Evolutionary conservation across 176 grass and related monocot species (phyloP), one percentile per base, ranked within the genome.

Genomic region (Calamus simplicifolius): DNA sequence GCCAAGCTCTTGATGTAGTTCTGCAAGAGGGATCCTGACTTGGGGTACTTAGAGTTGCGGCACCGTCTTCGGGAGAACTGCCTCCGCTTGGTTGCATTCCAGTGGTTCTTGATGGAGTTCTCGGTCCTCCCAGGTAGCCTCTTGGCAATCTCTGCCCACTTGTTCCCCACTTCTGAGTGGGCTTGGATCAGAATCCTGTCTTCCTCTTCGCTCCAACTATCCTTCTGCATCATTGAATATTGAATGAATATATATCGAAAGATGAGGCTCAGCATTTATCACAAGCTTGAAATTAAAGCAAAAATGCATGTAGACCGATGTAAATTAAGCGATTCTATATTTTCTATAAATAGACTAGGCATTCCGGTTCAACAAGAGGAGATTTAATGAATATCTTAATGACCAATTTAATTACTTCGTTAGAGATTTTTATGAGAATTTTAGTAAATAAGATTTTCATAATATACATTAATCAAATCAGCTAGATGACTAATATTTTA

Each of bases 101-200:
- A 92, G 2, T 92, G 93, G 18, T 98, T 98, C 54, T 98, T 98
- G 48, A 98, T 85, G 10, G 93, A 91, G 67, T 98, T 98, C 23
- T 98, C 87, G 13, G 93, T 98, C 56, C 93, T 80, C 16, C 93
- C 93, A 1, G 87, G 87, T 27, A 98, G 79, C 35, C 70, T 66
- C 60, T 98, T 98, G 2, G 93, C 79, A 52, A 98, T 98, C 81
- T 98, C 87, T n/a, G 84, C 84, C 93, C 93, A 98, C 76, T 74
- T 92, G 84, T 98, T 98, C 52, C 93, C 93, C 0, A 98, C 76
- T 55, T 98, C 87, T 31, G 68, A 83, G 61, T 98, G 93, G 5
- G 81, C 71, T 67, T 92, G 56, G 28, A 98, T 98, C 57, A 98
- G 72, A 63, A 98, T 66, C 68, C 57, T 89, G 66, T 98, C 87